Percentiles rank a stretch among this genome's conserved stretches.
Conservation (phyloP, 2,329 filamentous ascomycete genomes). For the Arthrobotrys sphaeroides region DNA sequence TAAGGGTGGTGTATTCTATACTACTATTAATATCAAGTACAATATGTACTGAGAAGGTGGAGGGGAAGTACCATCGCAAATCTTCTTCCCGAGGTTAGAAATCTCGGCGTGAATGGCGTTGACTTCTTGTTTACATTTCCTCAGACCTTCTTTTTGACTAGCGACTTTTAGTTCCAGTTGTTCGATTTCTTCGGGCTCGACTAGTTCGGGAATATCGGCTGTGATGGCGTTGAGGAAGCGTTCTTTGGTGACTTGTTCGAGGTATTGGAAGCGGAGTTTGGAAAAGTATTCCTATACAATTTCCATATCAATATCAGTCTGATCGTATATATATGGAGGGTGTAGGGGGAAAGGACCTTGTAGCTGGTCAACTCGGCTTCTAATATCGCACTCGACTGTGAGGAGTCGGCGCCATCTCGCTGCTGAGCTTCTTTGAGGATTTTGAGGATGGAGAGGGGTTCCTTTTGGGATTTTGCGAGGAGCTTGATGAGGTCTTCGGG, state of each 20-base stretch:
- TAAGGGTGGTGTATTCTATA: constrained; percentile 64
- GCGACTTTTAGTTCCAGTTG: constrained; percentile 75
- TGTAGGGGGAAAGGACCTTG: constrained; percentile 66
- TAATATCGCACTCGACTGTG: constrained; percentile 75
- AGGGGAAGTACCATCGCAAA: constrained; percentile 60
- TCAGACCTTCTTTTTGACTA: constrained; percentile 76
- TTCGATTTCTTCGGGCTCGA: constrained; percentile 82
- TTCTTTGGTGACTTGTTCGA: constrained; percentile 98
- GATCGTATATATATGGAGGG: too few relatives aligned
- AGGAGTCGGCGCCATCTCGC: constrained; percentile 74
- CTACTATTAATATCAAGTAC: constrained; percentile 63
- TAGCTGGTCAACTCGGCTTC: constrained; percentile 88
- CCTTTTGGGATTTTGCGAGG: constrained; percentile 40
- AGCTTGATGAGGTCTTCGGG: constrained; percentile 48
- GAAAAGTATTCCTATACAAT: constrained; percentile 81
- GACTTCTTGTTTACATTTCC: constrained; percentile 63
- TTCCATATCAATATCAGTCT: neutral
- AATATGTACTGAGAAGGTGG: neutral
- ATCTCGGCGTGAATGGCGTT: constrained; percentile 36
- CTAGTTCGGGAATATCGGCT: constrained; percentile 85
- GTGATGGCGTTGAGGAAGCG: constrained; percentile 95
- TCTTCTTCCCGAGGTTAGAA: constrained; percentile 68
- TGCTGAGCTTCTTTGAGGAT: constrained; percentile 67
- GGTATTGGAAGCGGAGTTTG: constrained; percentile 95
- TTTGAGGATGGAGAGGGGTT: constrained; percentile 51